phyloP scores from a whole-genome alignment of 768 basidiomycete genomes.

The Tylopilus rubrobrunneus region DNA sequence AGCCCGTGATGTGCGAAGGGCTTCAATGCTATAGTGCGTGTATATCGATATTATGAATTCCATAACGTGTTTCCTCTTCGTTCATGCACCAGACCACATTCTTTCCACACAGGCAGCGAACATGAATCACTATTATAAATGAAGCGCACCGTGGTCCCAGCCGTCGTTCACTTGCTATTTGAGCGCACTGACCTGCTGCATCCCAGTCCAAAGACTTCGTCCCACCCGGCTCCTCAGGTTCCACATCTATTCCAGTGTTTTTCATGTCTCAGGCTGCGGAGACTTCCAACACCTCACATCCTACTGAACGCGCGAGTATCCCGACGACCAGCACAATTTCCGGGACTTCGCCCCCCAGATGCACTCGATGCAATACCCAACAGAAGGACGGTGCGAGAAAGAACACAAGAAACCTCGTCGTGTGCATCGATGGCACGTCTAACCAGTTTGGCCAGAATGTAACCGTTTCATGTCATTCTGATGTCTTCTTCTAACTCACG shows the following conservation, averaged over 20 bases:
- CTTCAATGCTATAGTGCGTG: no score
- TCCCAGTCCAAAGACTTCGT: neutral
- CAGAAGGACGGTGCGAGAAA: neutral
- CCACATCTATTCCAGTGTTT: neutral
- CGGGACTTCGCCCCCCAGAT: neutral
- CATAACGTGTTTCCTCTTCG: no score
- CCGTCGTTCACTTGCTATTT: slow-evolving; percentile 1
- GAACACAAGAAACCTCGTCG: slow-evolving; percentile 30
- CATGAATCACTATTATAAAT: neutral
- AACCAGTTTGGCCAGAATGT: slow-evolving; percentile 36
- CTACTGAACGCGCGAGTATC: neutral
- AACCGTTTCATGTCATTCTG: slow-evolving; percentile 9
- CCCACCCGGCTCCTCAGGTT: neutral
- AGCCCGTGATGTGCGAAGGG: no score
- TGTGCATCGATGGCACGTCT: slow-evolving; percentile 19
- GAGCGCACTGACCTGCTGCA: neutral
- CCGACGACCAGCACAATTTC: neutral
- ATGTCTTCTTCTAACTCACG: neutral
- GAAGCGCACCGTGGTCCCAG: neutral
- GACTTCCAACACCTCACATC: neutral
- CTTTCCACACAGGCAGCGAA: neutral
- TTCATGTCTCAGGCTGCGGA: neutral
- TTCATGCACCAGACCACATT: neutral
- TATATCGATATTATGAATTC: no score
- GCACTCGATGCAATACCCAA: slow-evolving; percentile 11